Evolutionary conservation across 2,329 filamentous ascomycete species (phyloP), one percentile per base, ranked within the genome.

Genomic region (Cladophialophora bantiana): DNA sequence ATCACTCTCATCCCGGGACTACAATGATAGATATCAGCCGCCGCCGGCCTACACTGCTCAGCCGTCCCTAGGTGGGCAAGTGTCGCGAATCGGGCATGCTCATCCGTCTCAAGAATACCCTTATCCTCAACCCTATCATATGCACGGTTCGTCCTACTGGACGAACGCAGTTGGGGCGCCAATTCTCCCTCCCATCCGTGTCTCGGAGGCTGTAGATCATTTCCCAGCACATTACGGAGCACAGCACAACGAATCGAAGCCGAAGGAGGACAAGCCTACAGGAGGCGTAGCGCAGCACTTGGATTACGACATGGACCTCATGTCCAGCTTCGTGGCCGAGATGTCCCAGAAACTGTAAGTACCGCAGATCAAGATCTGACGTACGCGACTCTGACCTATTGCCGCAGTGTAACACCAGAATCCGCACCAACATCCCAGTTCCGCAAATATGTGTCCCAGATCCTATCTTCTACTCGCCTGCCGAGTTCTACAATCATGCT

Each of bases 231-330:
- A 70, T 48, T 71, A 67, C 52, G 54, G 60, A 13, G 76, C 77
- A 63, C 73, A 75, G 38, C 77, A 76, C 60, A 73, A 70, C 32
- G 77, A 79, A 65, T 74, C 77, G 58, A 75, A 74, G 52, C 77
- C 75, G 32, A 89, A 89, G 77, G 87, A 89, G 73, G 87, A 89
- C 73, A 89, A 89, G 77, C 81, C 86, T n/a, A 86, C 86, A 63
- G 93, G 94, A 77, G 94, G 94, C 74, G 94, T 97, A 45, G 95
- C 94, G 74, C 93, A 93, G 75, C 91, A 96, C 81, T 88, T 97
- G 80, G 94, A 97, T 83, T 97, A 97, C 79, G 93, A 97, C 80
- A 94, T 97, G 88, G 93, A 96, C 77, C 85, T 91, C 79, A 97
- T 97, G 94, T 90, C 93, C 70, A 93, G 96, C 78, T 97, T 96